Evolutionary conservation across 2,329 filamentous ascomycete species (phyloP), one percentile per base, ranked within the genome.

Genomic region (Aspergillus melleus): DNA sequence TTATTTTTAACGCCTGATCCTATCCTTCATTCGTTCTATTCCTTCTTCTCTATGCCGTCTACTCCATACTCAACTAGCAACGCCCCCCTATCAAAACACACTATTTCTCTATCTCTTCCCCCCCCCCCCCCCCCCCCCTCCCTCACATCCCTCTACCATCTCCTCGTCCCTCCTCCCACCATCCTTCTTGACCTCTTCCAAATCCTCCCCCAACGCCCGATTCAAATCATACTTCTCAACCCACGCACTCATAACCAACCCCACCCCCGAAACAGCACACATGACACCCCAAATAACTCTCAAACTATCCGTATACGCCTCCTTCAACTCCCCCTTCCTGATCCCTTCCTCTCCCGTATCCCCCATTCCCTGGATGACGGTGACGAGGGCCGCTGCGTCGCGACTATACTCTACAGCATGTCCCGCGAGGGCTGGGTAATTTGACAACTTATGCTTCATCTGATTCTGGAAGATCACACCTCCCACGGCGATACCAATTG

Each of bases 391-490:
- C 1, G 84, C 84, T 0, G 85, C 84, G 67, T 88, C 84, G 54
- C 78, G 77, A 3, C 81, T 81, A 68, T 83, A 83, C 53, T 77
- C 74, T 14, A 12, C 11, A 16, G 32, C 32, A 4, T 36, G 32
- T 16, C 6, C 6, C 2, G 32, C 32, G 4, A 36, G 11, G 5
- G 2, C 32, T 10, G 32, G 76, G 49, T 80, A 79, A 2, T 71
- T 74, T n/a, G 75, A 60, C 49, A 88, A 72, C 63, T 84, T 80
- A 54, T 73, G 73, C 55, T 75, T 76, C 72, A 88, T 83, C 58
- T 81, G 79, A 64, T 90, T 90, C 72, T 90, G 86, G 74, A 90
- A 90, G 54, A 88, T 81, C 51, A 88, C 86, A 2, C 88, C 87
- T 2, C 85, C 84, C 51, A 89, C 79, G 2, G 87, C 86, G 3